Conservation (phyloP, 1,139 yeast genomes). For the Candida anutae region DNA sequence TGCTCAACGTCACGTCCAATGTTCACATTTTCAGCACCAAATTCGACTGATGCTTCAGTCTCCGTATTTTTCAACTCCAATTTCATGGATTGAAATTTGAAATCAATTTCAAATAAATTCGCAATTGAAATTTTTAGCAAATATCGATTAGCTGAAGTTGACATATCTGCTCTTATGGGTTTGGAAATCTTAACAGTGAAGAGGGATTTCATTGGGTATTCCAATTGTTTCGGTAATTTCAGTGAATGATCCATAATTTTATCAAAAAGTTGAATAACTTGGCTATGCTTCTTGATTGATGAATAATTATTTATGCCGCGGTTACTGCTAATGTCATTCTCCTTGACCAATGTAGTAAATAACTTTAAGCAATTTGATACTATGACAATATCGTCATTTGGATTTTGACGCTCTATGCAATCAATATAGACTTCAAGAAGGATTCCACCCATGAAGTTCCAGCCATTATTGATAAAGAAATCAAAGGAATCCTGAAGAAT, state of each 20-base stretch:
- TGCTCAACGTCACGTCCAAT: slow-evolving; percentile 5
- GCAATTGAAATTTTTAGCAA: slow-evolving; percentile 16
- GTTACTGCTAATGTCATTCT: slow-evolving; percentile 6
- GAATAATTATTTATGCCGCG: slow-evolving; percentile 25
- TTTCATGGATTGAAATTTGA: slow-evolving; percentile 14
- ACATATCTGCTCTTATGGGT: slow-evolving; percentile 16
- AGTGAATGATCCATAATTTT: slow-evolving; percentile 16
- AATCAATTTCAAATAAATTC: slow-evolving; percentile 20
- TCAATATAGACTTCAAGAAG: slow-evolving; percentile 60
- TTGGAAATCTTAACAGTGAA: slow-evolving; percentile 22
- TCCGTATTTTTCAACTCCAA: slow-evolving; percentile 13
- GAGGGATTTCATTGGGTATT: slow-evolving; percentile 22
- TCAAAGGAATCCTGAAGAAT: slow-evolving; percentile 63
- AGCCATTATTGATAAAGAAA: slow-evolving; percentile 59
- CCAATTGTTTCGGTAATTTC: slow-evolving; percentile 11
- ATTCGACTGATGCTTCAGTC: slow-evolving; percentile 5
- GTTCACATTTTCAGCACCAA: slow-evolving; percentile 6
- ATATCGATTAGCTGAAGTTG: slow-evolving; percentile 13
- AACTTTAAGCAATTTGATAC: slow-evolving; percentile 27
- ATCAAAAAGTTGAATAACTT: slow-evolving; percentile 15
- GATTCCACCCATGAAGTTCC: slow-evolving; percentile 65
- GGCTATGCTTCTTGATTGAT: slow-evolving; percentile 13
- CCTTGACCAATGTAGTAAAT: slow-evolving; percentile 21
- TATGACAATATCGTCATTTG: slow-evolving; percentile 11
- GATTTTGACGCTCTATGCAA: slow-evolving; percentile 47